Base-by-base conservation (phyloP, 495 filamentous ascomycete species). In the Ramalina intermedia region DNA sequence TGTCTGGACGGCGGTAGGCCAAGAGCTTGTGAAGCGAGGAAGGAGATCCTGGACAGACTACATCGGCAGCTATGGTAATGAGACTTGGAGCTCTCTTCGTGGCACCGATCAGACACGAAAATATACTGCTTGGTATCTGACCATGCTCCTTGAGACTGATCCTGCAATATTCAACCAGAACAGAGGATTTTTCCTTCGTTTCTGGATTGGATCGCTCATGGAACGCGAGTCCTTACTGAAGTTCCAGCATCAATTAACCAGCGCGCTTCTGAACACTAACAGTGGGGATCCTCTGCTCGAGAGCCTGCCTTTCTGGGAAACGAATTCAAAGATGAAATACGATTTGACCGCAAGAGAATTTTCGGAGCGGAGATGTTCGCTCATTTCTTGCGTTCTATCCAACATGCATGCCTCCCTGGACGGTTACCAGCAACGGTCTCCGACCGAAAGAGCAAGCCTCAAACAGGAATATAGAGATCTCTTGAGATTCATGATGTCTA, bases 211-310 rank as follows among this genome's bases (percentile, higher is more conserved):
- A 23, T 74, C 68, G n/a, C 58, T 87, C 18, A 76, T 80, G 4
- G 82, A 85, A 51, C 67, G 81, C 23, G 70, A 78, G 41, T 76
- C 80, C 13, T 65, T 76, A 62, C 66, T 86, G 37, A 81, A 82
- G 50, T 84, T 74, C 51, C 82, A 86, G 57, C 71, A 83, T 58
- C 63, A 63, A n/a, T 65, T 84, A 4, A 80, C 78, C 0, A 62
- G 66, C 33, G 68, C 71, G 2, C 47, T 85, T 18, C 49, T 84
- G 37, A 80, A 81, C 48, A 57, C 56, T 13, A 63, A 68, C 49
- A 36, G 55, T 1, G 35, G 53, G 1, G 68, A 80, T 51, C 69
- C 70, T 0, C 51, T 85, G 16, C 62, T 84, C 17, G 51, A 62
- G 12, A 85, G 85, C 52, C 65, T 80, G 39, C 82, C 82, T 0